These are phyloP conservation scores for Suhomyces atakaporum DNA, from an alignment of 1,139 yeast genomes.

Conservation along the genomic window DNA sequence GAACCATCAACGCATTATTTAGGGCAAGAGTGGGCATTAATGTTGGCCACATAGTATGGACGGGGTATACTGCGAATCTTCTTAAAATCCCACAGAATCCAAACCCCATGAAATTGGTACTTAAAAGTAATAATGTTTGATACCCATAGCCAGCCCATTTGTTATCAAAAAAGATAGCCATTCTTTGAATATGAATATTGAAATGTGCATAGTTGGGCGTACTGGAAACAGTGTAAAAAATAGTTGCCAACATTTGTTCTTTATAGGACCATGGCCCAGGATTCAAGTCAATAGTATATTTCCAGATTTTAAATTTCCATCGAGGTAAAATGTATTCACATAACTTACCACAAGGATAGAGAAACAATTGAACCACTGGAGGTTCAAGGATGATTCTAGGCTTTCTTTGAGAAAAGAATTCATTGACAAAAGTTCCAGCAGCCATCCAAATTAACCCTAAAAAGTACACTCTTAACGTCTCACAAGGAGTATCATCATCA, in stretches of 20 bases:
- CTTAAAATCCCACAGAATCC: slow-evolving; percentile 25
- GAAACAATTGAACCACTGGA: slow-evolving; percentile 55
- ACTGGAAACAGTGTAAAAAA: slow-evolving; percentile 21
- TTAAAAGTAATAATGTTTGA: slow-evolving; percentile 17
- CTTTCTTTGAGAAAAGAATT: slow-evolving; percentile 57
- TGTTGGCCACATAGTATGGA: slow-evolving; percentile 20
- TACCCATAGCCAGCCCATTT: slow-evolving; percentile 22
- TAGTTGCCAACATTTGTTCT: slow-evolving; percentile 25
- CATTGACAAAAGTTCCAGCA: slow-evolving; percentile 57
- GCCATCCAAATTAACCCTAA: slow-evolving; percentile 58
- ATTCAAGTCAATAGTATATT: slow-evolving; percentile 21
- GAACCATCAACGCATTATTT: slow-evolving; percentile 20
- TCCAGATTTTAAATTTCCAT: slow-evolving; percentile 20
- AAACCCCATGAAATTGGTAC: slow-evolving; percentile 24
- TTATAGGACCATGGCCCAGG: slow-evolving; percentile 28
- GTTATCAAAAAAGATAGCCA: slow-evolving; percentile 17
- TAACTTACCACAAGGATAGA: slow-evolving; percentile 56
- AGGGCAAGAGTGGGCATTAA: slow-evolving; percentile 22
- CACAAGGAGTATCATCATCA: slow-evolving; percentile 52
- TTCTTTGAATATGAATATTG: slow-evolving; percentile 20
- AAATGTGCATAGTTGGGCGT: slow-evolving; percentile 15
- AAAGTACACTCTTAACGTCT: slow-evolving; percentile 58
- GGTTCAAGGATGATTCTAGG: slow-evolving; percentile 50
- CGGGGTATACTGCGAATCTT: slow-evolving; percentile 20
- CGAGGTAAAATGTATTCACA: slow-evolving; percentile 27